Base-by-base conservation (phyloP, 306 rosid species). In the Vicia villosa region DNA sequence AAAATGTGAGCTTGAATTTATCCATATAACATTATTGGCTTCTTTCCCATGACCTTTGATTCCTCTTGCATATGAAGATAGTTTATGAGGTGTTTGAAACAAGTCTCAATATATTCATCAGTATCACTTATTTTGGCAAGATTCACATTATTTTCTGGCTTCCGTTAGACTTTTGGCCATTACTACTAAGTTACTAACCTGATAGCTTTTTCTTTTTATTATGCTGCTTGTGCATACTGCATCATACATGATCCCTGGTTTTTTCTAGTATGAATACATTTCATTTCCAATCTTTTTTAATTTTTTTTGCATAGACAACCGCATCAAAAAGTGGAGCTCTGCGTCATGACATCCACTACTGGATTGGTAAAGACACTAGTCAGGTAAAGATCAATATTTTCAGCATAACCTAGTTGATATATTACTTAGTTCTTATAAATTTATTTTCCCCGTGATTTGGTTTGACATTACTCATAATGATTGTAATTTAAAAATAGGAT, bases 331-430 rank as follows among this genome's bases (percentile, higher is more conserved):
- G 88, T 72, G 99, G 99, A 70, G 81, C 96, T 58, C 68, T 95
- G 82, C 95, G 87, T 71, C 84, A 91, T 74, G 97, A 95, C 71
- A 89, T 95, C 73, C 99, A 95, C 81, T 95, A 91, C 75, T 95
- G 99, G 99, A 87, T 95, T 69, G 99, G 99, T 62, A 91, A 86
- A 82, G 90, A 87, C 81, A 91, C 97, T 66, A 84, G 92, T 72
- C 96, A 89, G 92, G 99, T 87, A 78, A 73, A 61, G 8, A 10
- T 71, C 50, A 6, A 19, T 37, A 5, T 15, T 65, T 28, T 49
- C 8, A 49, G 10, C 30, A 17, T 49, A 50, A 11, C 36, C 42
- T 13, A 0, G 51, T 20, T 52, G 42, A 32, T 19, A 22, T 41
- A 54, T 63, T 36, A 26, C 19, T 36, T 10, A 4, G 51, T 43